Evolutionary conservation across 495 filamentous ascomycete species (phyloP), one percentile per base, ranked within the genome.

Genomic region (Penicillium lividum): DNA sequence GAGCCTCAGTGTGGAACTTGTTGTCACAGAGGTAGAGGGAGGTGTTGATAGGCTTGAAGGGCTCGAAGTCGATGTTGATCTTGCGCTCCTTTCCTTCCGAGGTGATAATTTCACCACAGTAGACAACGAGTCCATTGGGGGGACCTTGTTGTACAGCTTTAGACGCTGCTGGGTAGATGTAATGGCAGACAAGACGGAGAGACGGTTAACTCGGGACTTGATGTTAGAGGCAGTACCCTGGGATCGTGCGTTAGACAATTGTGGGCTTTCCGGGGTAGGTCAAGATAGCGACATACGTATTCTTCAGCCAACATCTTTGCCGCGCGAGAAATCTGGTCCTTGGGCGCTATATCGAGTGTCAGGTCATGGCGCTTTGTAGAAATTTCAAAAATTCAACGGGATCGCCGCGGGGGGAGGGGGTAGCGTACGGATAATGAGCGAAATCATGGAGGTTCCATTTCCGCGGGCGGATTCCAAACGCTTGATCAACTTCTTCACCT

Each of bases 301-400:
- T 97, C 93, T 97, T 98, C 94, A 77, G 94, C 94, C 85, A 98
- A 88, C 94, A 98, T 98, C 83, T 96, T 97, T 42, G 95, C 91
- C 38, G 91, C 91, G 58, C 94, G 86, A 11, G 95, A 97, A 51
- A 98, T 84, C 76, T 98, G 94, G 76, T 97, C 94, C 85, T 97
- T 98, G 51, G 94, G 94, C 47, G 94, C 90, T 96, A 30, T 22
- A 53, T 33, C 36, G 15, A 52, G 8, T 38, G 53, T 73, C 61
- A 74, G 63, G 51, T 7, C 29, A 49, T 47, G 11, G 22, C 16
- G 18, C n/a, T 30, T 49, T 31, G 25, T 13, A 6, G 3, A 31
- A 5, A 18, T 0, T 40, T 11, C 7, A 15, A 50, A 50, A 6
- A 50, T n/a, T 9, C 31, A 18, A 48, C 18, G 15, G 29, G 18